phyloP scores from a whole-genome alignment of 2,329 filamentous ascomycete species.

The Colletotrichum cereale region DNA sequence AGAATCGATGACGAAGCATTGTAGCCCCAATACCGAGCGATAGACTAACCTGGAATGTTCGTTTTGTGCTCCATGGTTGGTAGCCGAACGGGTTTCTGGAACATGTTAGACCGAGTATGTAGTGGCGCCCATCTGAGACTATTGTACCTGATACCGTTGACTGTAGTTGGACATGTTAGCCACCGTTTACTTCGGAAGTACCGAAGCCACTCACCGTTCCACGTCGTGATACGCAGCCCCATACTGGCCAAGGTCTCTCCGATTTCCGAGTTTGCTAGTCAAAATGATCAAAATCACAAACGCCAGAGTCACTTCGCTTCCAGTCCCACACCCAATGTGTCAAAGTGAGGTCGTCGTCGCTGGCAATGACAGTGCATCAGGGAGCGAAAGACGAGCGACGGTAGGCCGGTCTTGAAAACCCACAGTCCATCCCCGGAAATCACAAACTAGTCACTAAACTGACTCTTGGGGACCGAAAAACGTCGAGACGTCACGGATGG shows the following conservation, averaged over 20 bases:
- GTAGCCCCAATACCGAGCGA: not conserved
- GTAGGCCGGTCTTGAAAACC: not conserved
- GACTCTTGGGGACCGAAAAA: not conserved
- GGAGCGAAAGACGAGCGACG: not conserved
- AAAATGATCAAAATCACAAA: not conserved
- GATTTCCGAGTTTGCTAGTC: no score
- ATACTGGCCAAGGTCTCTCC: slow-evolving; percentile 57
- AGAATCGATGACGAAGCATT: not conserved
- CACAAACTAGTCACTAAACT: not conserved
- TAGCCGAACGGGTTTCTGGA: slow-evolving; percentile 84
- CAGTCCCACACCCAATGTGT: slow-evolving; percentile 7
- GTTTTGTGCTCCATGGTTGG: slow-evolving; percentile 81
- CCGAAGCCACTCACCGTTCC: slow-evolving; percentile 74
- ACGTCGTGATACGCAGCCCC: slow-evolving; percentile 85
- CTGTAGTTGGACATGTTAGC: slow-evolving; percentile 57
- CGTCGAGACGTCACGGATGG: not conserved
- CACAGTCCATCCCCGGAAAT: not conserved
- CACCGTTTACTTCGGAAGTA: not conserved
- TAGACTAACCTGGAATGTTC: slow-evolving; percentile 72
- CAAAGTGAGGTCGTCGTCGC: not conserved
- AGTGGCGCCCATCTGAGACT: not conserved
- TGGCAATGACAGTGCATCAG: not conserved
- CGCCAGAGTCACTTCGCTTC: slow-evolving; percentile 9
- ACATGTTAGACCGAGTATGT: not conserved
- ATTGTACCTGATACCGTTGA: slow-evolving; percentile 82